Percentiles rank a stretch among this genome's conserved stretches.
Evolutionary conservation across 345 rosid genomes (phyloP).

Genomic region (Lumnitzera racemosa): DNA sequence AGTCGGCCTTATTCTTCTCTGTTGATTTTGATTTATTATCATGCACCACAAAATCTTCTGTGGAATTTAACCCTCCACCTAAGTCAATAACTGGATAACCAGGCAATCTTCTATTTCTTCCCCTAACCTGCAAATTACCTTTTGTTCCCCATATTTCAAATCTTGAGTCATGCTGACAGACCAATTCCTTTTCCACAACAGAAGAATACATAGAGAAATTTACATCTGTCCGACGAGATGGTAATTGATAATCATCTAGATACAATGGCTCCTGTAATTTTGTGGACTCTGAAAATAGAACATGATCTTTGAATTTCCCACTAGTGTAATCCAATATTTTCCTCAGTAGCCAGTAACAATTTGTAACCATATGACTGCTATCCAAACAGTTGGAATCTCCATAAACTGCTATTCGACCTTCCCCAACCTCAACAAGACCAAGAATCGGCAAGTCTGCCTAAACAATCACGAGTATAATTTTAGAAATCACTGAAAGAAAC

Average conservation of each 20-base stretch:
- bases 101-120: constrained; percentile 65
- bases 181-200: constrained; percentile 65
- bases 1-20: constrained; percentile 27
- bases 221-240: constrained; percentile 82
- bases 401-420: constrained; percentile 81
- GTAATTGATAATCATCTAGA: constrained; percentile 61
- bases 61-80: constrained; percentile 48
- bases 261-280: constrained; percentile 46
- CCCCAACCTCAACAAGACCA: constrained; percentile 66
- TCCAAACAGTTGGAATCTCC: constrained; percentile 98
- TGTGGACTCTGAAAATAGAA: constrained; percentile 54
- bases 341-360: constrained; percentile 87
- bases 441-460: constrained; percentile 91
- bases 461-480: constrained; percentile 8
- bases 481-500: constrained; percentile 1
- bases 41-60: constrained; percentile 25
- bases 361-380: constrained; percentile 97
- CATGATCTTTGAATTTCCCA: constrained; percentile 54
- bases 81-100: constrained; percentile 58
- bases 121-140: constrained; percentile 63
- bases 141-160: constrained; percentile 94
- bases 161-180: constrained; percentile 75
- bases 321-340: constrained; percentile 82
- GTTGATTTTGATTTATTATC: constrained; percentile 24
- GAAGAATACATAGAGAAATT: constrained; percentile 79